Percentiles rank a stretch among this genome's conserved stretches.
phyloP scores from a whole-genome alignment of 495 filamentous ascomycete species.

The Stereocaulon alpinum region DNA sequence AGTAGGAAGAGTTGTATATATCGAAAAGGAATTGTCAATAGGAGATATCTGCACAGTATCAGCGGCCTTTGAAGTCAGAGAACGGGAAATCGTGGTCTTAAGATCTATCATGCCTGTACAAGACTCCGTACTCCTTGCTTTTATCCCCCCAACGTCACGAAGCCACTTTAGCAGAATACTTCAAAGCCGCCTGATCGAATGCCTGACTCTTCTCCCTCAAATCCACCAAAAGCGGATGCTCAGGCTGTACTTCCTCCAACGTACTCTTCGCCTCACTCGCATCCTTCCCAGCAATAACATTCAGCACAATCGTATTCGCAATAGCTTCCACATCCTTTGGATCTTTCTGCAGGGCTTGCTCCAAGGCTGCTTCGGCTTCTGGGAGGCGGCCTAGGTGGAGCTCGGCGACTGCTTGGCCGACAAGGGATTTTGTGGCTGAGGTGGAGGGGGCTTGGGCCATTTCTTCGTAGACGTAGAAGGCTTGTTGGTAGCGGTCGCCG shows the following conservation, averaged over 20 bases:
- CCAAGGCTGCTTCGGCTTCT: constrained; percentile 78
- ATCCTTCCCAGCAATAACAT: constrained; percentile 56
- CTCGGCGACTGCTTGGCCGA: constrained; percentile 85
- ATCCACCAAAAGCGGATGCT: constrained; percentile 58
- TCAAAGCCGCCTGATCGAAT: constrained; percentile 71
- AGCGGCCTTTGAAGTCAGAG: not conserved
- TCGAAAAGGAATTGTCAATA: not conserved
- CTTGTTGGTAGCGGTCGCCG: constrained; percentile 90
- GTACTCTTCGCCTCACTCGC: constrained; percentile 3
- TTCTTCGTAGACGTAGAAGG: constrained; percentile 98
- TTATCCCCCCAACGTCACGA: constrained; percentile 28
- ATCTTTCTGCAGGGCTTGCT: constrained; percentile 67
- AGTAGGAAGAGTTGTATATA: not conserved
- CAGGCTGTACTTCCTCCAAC: constrained; percentile 44
- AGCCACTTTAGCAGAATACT: constrained; percentile 63
- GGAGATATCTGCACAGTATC: not conserved
- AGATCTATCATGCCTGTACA: not conserved
- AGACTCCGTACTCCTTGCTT: constrained; percentile 11
- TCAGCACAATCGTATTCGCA: constrained; percentile 72
- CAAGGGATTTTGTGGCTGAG: constrained; percentile 51
- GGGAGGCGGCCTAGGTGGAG: constrained; percentile 81
- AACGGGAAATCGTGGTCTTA: not conserved
- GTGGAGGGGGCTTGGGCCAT: constrained; percentile 75
- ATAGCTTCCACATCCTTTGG: constrained; percentile 60
- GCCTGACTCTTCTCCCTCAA: constrained; percentile 64